Conservation (phyloP, 2,329 filamentous ascomycete genomes). For the Ceratocystis diversiconidia region DNA sequence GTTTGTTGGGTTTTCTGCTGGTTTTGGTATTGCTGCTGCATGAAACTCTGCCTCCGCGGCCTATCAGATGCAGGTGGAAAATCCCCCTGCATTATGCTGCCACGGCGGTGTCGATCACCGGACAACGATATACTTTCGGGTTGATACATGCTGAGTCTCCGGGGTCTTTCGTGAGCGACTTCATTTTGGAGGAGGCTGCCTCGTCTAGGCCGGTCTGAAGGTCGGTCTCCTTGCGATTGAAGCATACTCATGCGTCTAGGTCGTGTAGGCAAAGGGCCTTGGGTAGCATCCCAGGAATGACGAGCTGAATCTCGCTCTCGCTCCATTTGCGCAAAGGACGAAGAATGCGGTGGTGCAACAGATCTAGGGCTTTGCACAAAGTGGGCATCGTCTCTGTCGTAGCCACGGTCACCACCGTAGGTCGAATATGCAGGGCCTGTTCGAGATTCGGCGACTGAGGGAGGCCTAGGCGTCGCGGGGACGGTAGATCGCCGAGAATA, state of each 20-base stretch:
- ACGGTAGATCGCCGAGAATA: constrained; percentile 1
- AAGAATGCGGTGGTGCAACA: neutral
- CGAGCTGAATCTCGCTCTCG: constrained; percentile 1
- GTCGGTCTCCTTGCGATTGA: neutral
- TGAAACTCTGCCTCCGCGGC: constrained; percentile 1
- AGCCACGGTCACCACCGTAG: neutral
- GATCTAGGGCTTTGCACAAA: constrained; percentile 7
- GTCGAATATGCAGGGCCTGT: constrained; percentile 6
- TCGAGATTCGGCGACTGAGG: neutral
- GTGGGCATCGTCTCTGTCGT: neutral
- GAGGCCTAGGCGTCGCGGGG: neutral
- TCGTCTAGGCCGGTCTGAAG: constrained; percentile 3
- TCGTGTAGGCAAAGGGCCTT: neutral
- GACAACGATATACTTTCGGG: neutral
- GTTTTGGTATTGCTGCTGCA: constrained; percentile 9
- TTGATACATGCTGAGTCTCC: constrained; percentile 7
- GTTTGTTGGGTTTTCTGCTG: constrained; percentile 10
- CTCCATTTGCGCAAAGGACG: constrained; percentile 7
- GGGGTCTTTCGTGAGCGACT: constrained; percentile 2
- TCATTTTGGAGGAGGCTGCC: constrained; percentile 9
- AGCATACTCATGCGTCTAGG: constrained; percentile 2
- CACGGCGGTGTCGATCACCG: constrained; percentile 1
- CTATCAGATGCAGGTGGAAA: neutral
- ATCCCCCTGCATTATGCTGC: neutral
- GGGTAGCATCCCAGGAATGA: constrained; percentile 10